Evolutionary conservation across 768 basidiomycete species (phyloP), one percentile per base, ranked within the genome.

Genomic region (Amanita polypyramis): DNA sequence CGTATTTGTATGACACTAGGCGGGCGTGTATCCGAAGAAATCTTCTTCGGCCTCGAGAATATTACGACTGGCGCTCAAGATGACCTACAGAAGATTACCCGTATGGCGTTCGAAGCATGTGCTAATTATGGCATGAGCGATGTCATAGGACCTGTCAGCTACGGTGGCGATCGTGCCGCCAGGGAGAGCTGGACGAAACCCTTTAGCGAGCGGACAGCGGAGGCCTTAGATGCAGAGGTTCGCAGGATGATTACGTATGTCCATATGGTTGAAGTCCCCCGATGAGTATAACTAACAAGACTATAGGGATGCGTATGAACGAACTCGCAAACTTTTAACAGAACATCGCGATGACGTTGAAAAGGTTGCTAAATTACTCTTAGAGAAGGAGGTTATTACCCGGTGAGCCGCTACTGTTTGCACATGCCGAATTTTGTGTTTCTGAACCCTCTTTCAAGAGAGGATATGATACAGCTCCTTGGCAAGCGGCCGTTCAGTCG

Each of bases 31-130:
- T 87, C 94, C 0, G 96, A 99, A 66, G 96, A 99, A 65, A 94
- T 99, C 50, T 96, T 98, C 72, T 99, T 99, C 60, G 90, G 90
- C 15, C 51, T 61, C 4, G 85, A 84, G 58, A 89, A 91, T 56
- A 94, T 99, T 63, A 99, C 96, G 1, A 94, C 95, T 2, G 96
- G 96, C 52, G 96, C 96, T 2, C 93, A 97, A 67, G 96, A 99
- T 58, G 96, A 99, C 61, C 70, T 99, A 36, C 91, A 94, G 66
- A 98, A 98, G 70, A 95, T 99, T 52, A 97, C 96, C 3, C 79
- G 85, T 51, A 94, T 98, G 86, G 96, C 96, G 12, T 96, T 94
- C 54, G 93, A 97, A 65, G 87, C 85, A 3, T 91, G 87, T 53
- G 88, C 89, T 6, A 92, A 92, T 64, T 96, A 96, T 66, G 96